These are phyloP conservation scores for Rubia peregrina DNA, from an alignment of 305 asterid species.

Conservation along the genomic window DNA sequence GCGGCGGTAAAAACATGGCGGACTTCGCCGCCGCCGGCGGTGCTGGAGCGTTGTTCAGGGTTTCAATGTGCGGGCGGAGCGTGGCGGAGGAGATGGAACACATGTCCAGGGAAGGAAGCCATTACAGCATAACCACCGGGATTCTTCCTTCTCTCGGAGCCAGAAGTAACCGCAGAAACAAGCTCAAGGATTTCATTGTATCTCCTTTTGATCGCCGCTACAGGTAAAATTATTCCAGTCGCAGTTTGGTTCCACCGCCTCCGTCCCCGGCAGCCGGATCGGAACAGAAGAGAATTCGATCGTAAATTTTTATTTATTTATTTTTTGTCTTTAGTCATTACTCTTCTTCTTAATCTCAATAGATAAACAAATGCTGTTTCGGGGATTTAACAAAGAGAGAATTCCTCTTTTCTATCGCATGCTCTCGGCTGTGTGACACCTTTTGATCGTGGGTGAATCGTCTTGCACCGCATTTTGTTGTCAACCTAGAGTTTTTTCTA, in stretches of 20 bases:
- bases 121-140: conserved; percentile 61
- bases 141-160: conserved; percentile 87
- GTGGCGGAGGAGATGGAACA: conserved; percentile 51
- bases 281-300: background rate
- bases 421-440: no score
- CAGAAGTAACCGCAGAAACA: conserved; percentile 49
- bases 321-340: background rate
- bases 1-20: background rate
- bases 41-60: conserved; percentile 29
- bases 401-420: no score
- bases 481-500: background rate
- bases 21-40: background rate
- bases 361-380: background rate
- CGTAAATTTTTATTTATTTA: background rate
- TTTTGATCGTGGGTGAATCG: no score
- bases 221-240: conserved; percentile 29
- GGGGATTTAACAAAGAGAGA: background rate
- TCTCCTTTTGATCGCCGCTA: conserved; percentile 81
- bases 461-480: background rate
- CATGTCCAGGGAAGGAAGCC: conserved; percentile 62
- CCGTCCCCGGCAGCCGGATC: background rate
- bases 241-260: background rate
- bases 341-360: background rate
- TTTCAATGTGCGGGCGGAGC: conserved; percentile 55
- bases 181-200: conserved; percentile 46